Base-by-base conservation (phyloP, 805 yeast species). In the Zygotorulaspora sp. region DNA sequence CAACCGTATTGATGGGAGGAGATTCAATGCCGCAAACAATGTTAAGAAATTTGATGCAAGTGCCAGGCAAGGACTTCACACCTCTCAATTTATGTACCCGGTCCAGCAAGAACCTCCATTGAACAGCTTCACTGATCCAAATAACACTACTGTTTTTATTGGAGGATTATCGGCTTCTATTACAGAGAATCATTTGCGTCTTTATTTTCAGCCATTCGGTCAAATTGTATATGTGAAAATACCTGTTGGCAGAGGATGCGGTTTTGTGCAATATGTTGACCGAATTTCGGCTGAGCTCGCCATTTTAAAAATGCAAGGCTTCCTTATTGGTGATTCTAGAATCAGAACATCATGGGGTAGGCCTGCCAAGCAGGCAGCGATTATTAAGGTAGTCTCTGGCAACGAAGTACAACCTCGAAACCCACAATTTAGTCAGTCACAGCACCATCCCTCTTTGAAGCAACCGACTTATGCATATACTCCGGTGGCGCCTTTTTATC, bases 261-360 rank as follows among this genome's bases (percentile, higher is more conserved):
- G 95, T 1, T 87, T 89, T 64, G 87, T 88, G 37, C 94, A 85
- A 61, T 88, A 75, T 58, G 75, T 78, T 27, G 76, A 80, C 36
- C 70, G 95, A 40, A 77, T 78, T 30, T 78, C 85, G 49, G 96
- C 96, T 1, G 96, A 89, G 62, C 72, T 72, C 38, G 95, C 96
- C 8, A 83, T 88, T 45, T 70, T 76, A 23, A 83, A 80, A 46
- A 83, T 88, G 94, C 95, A 88, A 63, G 95, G 95, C 7, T 85
- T 78, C 57, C 86, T 87, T 24, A 80, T 88, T 50, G 90, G 89
- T 35, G 88, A 85, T 41, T 80, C 85, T 40, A 72, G 90, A 44
- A 79, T 88, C 33, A 71, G 95, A 50, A 71, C 88, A 41, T 80
- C 90, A 36, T 88, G 96, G 96, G 96, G 96, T 20, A 73, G 87